Conservation (phyloP, 257 asterid species). For the Solanum etuberosum region DNA sequence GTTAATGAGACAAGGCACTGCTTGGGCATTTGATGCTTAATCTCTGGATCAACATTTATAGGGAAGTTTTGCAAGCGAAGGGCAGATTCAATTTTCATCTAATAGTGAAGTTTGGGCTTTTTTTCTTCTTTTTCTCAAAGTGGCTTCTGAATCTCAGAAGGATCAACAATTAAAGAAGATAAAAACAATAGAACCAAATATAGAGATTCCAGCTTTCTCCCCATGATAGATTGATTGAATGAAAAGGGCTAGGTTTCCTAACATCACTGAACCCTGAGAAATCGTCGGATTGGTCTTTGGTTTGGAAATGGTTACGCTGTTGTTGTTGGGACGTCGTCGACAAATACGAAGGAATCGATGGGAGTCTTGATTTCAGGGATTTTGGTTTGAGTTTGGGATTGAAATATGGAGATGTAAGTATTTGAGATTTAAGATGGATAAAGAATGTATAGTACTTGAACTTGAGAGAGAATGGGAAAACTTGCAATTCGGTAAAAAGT, state of each 20-base stretch:
- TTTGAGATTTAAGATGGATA: no score
- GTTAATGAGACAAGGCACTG: not conserved
- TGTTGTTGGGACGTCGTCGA: not conserved
- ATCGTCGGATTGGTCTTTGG: not conserved
- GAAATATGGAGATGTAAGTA: no score
- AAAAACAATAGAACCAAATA: not conserved
- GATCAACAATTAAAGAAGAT: not conserved
- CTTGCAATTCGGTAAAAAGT: no score
- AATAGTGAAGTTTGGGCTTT: no score
- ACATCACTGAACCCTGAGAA: not conserved
- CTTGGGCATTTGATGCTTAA: not conserved
- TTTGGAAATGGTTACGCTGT: not conserved
- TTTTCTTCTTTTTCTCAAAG: not conserved
- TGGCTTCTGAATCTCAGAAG: not conserved
- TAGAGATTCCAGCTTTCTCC: not conserved
- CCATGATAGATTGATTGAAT: not conserved
- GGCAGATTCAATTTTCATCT: not conserved
- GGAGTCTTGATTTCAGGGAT: slow-evolving; percentile 7
- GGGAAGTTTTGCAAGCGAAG: not conserved
- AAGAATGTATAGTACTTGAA: no score
- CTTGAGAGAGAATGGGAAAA: no score
- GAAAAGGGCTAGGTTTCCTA: not conserved
- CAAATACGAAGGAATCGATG: no score
- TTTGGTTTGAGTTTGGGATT: no score
- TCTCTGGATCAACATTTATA: not conserved